phyloP scores from a whole-genome alignment of 1,139 yeast species.

The Zygosaccharomyces pseudobailii region DNA sequence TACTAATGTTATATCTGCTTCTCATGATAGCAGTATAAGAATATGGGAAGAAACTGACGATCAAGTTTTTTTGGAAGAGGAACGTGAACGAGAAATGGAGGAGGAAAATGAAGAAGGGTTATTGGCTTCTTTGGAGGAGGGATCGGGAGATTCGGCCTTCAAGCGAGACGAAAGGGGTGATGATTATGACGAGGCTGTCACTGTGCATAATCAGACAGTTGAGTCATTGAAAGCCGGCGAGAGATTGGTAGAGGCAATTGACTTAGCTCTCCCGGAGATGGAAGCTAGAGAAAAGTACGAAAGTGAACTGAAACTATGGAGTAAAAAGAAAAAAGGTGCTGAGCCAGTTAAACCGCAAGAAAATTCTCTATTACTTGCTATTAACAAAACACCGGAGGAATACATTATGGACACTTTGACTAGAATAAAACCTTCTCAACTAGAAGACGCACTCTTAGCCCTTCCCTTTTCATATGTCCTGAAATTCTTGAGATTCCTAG shows the following conservation, averaged over 20 bases:
- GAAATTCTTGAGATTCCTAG: constrained; percentile 65
- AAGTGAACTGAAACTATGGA: constrained; percentile 35
- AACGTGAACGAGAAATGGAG: constrained; percentile 91
- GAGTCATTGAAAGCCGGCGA: constrained; percentile 96
- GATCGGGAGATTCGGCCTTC: constrained; percentile 42
- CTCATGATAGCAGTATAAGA: constrained; percentile 91
- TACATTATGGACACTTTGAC: constrained; percentile 69
- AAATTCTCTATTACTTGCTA: constrained; percentile 66
- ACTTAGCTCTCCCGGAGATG: constrained; percentile 70
- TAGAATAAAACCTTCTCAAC: constrained; percentile 73
- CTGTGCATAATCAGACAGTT: constrained; percentile 76
- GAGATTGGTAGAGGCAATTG: constrained; percentile 86
- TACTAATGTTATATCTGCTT: constrained; percentile 69
- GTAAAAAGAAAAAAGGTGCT: constrained; percentile 40
- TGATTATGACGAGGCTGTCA: constrained; percentile 52
- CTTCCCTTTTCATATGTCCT: constrained; percentile 83
- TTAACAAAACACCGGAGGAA: constrained; percentile 65
- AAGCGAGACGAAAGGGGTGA: constrained; percentile 38
- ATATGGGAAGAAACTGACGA: constrained; percentile 91
- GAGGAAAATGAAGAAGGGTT: constrained; percentile 79
- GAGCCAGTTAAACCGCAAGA: constrained; percentile 58
- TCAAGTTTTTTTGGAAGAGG: constrained; percentile 92
- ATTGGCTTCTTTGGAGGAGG: constrained; percentile 63
- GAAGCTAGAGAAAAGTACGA: constrained; percentile 52
- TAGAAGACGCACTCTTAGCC: constrained; percentile 88